Evolutionary conservation across 106 monocot genomes (phyloP), one percentile per base, ranked within the genome.

Genomic region (Allium cepa): DNA sequence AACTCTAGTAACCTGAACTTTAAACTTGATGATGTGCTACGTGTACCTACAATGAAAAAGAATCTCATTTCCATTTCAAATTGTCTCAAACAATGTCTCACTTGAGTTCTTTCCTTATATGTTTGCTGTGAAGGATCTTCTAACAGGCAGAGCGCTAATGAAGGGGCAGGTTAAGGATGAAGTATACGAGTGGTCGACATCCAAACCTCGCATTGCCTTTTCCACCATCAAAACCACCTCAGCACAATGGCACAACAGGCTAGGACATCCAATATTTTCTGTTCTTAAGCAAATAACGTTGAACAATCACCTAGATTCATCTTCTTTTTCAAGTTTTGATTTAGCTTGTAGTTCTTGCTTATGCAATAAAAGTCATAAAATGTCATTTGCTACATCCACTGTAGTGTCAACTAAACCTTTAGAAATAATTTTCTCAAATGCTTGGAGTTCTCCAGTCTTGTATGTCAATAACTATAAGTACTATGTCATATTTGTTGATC

Each of bases 291-390:
- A 53, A 53, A 13, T 13, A 53, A 53, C 1, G 9, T 53, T 1
- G 22, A 22, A 22, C 1, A 22, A 22, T 22, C 22, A 22, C 22
- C 22, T 22, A 22, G 22, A 22, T 53, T 13, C 52, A 9, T 53
- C 13, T 53, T 53, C 14, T 11, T 18, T 47, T 64, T 53, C 52
- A 10, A 53, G 52, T 9, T 53, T 1, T 53, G 1, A 53, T 53
- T 53, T 53, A 53, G 10, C 52, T 53, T 53, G 52, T 13, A 53
- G 2, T 9, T 51, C 12, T 10, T 67, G 67, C 53, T 8, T 3
- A 13, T 67, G 50, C 26, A 50, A 67, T 67, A 67, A 26, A 67
- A 67, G 50, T 67, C 67, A 67, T 18, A 67, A 67, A 18, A 14
- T 67, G 13, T 50, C n/a, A 8, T 67, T 67, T 52, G 0, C 8